Percentiles rank a stretch among this genome's conserved stretches.
phyloP scores from a whole-genome alignment of 495 filamentous ascomycete genomes.

The Pseudotulostoma volvatum region DNA sequence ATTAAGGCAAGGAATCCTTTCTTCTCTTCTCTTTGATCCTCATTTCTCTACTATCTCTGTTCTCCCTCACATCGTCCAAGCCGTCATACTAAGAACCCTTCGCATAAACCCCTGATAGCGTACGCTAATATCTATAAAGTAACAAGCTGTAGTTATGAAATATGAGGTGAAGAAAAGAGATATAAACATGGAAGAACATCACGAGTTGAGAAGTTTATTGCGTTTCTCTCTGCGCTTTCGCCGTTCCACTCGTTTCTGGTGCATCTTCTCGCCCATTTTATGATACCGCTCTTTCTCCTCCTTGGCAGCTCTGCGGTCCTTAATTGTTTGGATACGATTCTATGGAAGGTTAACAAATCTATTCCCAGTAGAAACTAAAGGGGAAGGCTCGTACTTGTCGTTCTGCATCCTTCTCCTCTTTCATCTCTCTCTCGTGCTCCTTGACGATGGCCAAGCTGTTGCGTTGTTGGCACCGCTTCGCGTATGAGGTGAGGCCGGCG shows the following conservation, averaged over 20 bases:
- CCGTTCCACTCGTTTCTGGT: conserved; percentile 81
- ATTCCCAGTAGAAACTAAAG: not conserved
- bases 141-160: too few species aligned
- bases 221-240: conserved; percentile 90
- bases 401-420: conserved; percentile 82
- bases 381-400: conserved; percentile 56
- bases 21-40: too few species aligned
- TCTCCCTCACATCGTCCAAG: too few species aligned
- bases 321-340: conserved; percentile 61
- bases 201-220: conserved; percentile 90
- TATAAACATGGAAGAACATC: too few species aligned
- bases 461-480: conserved; percentile 49
- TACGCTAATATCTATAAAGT: too few species aligned
- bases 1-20: too few species aligned
- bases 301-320: conserved; percentile 67
- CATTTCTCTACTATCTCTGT: too few species aligned
- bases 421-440: conserved; percentile 85
- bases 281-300: conserved; percentile 88
- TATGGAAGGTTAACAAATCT: conserved; percentile 15
- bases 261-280: conserved; percentile 96
- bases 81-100: too few species aligned
- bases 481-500: conserved; percentile 59
- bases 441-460: conserved; percentile 56
- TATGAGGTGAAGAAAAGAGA: too few species aligned
- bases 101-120: too few species aligned